phyloP scores from a whole-genome alignment of 75 land plant species.

The Pseudotsuga menziesii region DNA sequence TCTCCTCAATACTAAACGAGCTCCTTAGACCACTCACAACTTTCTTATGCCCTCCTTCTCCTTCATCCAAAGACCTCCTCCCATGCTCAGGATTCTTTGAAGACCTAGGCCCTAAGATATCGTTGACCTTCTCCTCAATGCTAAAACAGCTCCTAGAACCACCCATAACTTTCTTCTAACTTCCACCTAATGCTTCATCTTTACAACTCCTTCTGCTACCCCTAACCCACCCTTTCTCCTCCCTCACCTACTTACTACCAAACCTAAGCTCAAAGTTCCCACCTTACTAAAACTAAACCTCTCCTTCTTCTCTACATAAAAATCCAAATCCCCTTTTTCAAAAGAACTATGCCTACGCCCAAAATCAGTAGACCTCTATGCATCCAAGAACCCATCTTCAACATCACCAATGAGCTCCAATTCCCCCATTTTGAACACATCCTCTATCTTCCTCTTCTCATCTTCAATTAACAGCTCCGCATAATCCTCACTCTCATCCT shows the following conservation, averaged over 20 bases:
- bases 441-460: conserved; percentile 44
- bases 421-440: conserved; percentile 22
- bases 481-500: conserved; percentile 22
- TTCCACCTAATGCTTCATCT: conserved; percentile 18
- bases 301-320: conserved; percentile 40
- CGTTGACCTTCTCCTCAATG: conserved; percentile 18
- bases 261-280: conserved; percentile 3
- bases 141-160: conserved; percentile 17
- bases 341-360: conserved; percentile 45
- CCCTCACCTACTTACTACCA: conserved; percentile 20
- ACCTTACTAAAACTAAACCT: conserved; percentile 8
- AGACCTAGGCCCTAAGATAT: neutral
- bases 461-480: conserved; percentile 37
- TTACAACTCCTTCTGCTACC: conserved; percentile 12
- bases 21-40: conserved; percentile 15
- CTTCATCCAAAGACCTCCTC: conserved; percentile 5
- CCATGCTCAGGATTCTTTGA: conserved; percentile 6
- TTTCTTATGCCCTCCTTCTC: conserved; percentile 20
- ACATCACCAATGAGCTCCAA: conserved; percentile 22
- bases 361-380: conserved; percentile 14
- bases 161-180: conserved; percentile 16
- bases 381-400: conserved; percentile 41
- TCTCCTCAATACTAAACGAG: conserved; percentile 19
- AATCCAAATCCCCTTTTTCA: conserved; percentile 52
- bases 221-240: conserved; percentile 26